phyloP scores from a whole-genome alignment of 768 basidiomycete genomes.

The Russula earlei region DNA sequence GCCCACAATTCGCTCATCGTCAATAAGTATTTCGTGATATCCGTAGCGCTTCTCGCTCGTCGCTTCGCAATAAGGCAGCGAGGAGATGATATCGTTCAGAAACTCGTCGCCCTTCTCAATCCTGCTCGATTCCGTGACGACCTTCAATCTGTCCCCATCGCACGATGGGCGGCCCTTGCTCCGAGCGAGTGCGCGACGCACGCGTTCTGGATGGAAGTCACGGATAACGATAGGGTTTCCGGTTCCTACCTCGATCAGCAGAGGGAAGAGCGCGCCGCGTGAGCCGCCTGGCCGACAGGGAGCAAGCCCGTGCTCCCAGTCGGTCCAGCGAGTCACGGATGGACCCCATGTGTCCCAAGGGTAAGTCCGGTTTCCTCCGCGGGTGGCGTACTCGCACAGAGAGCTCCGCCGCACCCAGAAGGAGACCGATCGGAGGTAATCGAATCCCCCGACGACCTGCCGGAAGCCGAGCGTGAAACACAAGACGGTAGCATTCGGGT shows the following conservation, averaged over 20 bases:
- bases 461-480: constrained; percentile 13
- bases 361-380: background rate
- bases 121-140: constrained; percentile 11
- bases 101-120: constrained; percentile 11
- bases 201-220: constrained; percentile 11
- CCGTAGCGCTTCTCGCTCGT: constrained; percentile 16
- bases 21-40: constrained; percentile 13
- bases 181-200: constrained; percentile 6
- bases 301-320: constrained; percentile 11
- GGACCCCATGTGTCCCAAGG: constrained; percentile 12
- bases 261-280: constrained; percentile 6
- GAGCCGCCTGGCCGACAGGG: constrained; percentile 13
- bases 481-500: constrained; percentile 1
- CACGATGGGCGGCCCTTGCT: background rate
- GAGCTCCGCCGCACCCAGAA: constrained; percentile 13
- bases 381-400: background rate
- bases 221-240: constrained; percentile 14
- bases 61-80: constrained; percentile 13
- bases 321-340: constrained; percentile 6
- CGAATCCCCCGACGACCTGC: constrained; percentile 9
- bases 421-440: constrained; percentile 14
- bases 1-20: constrained; percentile 15
- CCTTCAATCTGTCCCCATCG: background rate
- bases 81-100: constrained; percentile 13
- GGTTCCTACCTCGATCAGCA: constrained; percentile 8